Percentiles rank a stretch among this genome's conserved stretches.
These are phyloP conservation scores for Colletotrichum tabaci DNA, from an alignment of 2,329 filamentous ascomycete genomes.

Conservation along the genomic window DNA sequence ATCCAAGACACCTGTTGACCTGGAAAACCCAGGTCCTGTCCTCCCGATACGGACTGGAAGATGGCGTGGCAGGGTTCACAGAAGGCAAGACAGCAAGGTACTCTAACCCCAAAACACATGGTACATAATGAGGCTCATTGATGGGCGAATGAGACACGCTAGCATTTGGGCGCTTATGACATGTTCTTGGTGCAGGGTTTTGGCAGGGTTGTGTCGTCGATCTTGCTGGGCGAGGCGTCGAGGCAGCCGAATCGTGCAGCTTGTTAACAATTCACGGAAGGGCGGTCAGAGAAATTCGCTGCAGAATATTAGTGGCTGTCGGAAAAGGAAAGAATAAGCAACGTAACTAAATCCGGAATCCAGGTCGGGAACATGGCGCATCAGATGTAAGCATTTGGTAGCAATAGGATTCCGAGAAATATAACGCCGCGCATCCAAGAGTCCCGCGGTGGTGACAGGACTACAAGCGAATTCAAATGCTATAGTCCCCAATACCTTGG, in stretches of 20 bases:
- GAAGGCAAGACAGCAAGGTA: background rate
- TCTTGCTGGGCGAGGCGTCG: background rate
- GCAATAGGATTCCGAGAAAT: no score
- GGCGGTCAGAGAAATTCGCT: slow-evolving; percentile 7
- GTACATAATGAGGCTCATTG: background rate
- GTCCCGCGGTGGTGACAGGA: no score
- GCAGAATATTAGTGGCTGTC: background rate
- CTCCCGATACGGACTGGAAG: no score
- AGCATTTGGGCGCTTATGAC: background rate
- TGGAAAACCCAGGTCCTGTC: no score
- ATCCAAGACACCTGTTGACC: no score
- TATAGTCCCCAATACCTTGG: background rate
- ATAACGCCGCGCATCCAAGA: no score
- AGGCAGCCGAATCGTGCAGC: background rate
- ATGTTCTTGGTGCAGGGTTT: background rate
- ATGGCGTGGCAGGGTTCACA: background rate
- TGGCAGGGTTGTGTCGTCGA: background rate
- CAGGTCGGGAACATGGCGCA: no score
- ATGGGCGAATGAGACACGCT: background rate
- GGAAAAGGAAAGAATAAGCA: background rate
- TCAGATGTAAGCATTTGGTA: no score
- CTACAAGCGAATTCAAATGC: no score
- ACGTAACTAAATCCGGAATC: background rate
- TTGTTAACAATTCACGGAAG: background rate
- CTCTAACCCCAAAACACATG: background rate